Percentiles rank a stretch among this genome's conserved stretches.
Evolutionary conservation across 2,329 filamentous ascomycete species (phyloP).

Genomic region (Phyllosticta capitalensis): DNA sequence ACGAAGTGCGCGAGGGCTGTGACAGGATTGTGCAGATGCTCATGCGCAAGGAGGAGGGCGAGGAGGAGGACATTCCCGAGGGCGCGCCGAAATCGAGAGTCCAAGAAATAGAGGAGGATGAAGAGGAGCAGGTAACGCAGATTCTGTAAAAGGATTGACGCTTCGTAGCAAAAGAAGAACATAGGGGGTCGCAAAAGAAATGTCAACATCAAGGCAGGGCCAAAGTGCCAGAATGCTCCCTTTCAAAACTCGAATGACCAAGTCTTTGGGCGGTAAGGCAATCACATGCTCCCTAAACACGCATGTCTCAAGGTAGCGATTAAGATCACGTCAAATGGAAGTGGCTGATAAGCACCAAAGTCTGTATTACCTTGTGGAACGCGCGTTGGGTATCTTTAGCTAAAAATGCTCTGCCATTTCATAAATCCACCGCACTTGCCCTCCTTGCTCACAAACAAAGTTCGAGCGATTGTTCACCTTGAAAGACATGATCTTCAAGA

Average conservation of each 20-base stretch:
- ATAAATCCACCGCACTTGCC: neutral
- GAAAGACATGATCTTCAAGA: neutral
- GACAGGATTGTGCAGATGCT: constrained; percentile 85
- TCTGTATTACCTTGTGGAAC: too few species aligned
- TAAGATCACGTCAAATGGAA: too few species aligned
- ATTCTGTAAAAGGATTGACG: constrained; percentile 4
- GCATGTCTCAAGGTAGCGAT: too few species aligned
- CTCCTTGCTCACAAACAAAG: neutral
- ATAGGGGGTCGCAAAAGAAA: neutral
- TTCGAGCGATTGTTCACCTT: neutral
- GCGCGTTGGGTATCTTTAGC: too few species aligned
- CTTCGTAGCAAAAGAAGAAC: neutral
- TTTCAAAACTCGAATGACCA: too few species aligned
- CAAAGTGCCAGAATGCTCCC: too few species aligned
- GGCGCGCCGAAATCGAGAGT: constrained; percentile 21
- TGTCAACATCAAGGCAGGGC: too few species aligned
- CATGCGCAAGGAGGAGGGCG: constrained; percentile 65
- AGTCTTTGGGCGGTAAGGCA: too few species aligned
- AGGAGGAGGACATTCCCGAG: constrained; percentile 33
- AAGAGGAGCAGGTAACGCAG: constrained; percentile 29
- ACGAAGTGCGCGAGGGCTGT: constrained; percentile 72
- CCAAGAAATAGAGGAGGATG: constrained; percentile 13
- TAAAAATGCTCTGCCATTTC: neutral
- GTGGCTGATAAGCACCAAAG: too few species aligned
- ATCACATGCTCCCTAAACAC: too few species aligned